Conservation (phyloP, 805 yeast genomes). For the Metschnikowia henanensis region DNA sequence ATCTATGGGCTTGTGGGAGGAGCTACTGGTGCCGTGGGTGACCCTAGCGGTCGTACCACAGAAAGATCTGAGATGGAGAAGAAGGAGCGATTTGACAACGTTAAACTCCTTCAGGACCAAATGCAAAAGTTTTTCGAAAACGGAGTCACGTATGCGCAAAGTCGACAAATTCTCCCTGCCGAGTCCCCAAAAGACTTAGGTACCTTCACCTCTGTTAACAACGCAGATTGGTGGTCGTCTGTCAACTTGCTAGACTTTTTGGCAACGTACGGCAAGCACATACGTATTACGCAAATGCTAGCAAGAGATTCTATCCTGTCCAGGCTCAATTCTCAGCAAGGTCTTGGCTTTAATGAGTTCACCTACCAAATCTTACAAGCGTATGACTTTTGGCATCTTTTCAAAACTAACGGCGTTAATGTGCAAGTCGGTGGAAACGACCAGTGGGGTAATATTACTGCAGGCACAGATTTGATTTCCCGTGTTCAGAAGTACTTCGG, state of each 20-base stretch:
- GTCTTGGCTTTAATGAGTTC: conserved; percentile 92
- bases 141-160: conserved; percentile 62
- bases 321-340: conserved; percentile 65
- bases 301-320: conserved; percentile 84
- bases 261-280: conserved; percentile 70
- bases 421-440: conserved; percentile 95
- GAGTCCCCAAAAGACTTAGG: conserved; percentile 32
- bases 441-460: conserved; percentile 98
- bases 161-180: conserved; percentile 40
- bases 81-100: conserved; percentile 53
- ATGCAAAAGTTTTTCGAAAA: conserved; percentile 56
- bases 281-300: conserved; percentile 84
- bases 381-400: conserved; percentile 85
- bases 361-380: conserved; percentile 93
- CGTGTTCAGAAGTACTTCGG: conserved; percentile 41
- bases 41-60: conserved; percentile 87
- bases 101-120: conserved; percentile 59
- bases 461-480: conserved; percentile 86
- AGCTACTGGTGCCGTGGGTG: conserved; percentile 96
- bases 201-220: conserved; percentile 51
- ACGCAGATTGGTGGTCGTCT: conserved; percentile 83
- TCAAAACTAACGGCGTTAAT: conserved; percentile 54
- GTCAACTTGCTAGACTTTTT: conserved; percentile 77
- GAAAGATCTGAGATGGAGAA: conserved; percentile 67
- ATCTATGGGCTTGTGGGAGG: conserved; percentile 88